Percentiles rank a stretch among this genome's conserved stretches.
Conservation (phyloP, 805 yeast species). For the Candida dendrica region DNA sequence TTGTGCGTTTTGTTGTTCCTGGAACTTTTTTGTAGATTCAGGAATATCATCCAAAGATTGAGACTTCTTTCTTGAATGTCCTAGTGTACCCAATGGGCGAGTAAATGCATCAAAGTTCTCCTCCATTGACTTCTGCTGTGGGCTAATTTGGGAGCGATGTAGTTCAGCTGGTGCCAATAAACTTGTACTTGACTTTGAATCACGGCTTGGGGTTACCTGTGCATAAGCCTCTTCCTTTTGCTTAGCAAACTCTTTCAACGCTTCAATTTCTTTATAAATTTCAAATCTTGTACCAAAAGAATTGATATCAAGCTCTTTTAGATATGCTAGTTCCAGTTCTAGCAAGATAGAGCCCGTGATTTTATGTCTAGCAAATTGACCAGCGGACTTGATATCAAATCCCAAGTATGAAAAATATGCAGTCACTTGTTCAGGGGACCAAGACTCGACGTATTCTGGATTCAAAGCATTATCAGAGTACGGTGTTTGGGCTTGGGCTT, state of each 20-base stretch:
- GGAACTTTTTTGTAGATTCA: slow-evolving; percentile 6
- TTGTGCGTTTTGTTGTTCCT: not conserved
- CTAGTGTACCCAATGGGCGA: slow-evolving; percentile 19
- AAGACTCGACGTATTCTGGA: slow-evolving; percentile 43
- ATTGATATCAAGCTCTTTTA: slow-evolving; percentile 86
- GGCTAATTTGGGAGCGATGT: not conserved
- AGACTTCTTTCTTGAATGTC: slow-evolving; percentile 41
- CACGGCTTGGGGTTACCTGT: slow-evolving; percentile 3
- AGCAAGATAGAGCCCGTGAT: slow-evolving; percentile 82
- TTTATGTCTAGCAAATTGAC: slow-evolving; percentile 78
- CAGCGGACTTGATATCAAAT: slow-evolving; percentile 67
- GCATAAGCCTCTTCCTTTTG: slow-evolving; percentile 1
- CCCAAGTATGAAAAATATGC: slow-evolving; percentile 67
- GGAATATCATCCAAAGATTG: slow-evolving; percentile 43
- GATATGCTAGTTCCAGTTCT: slow-evolving; percentile 75
- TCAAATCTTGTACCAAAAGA: slow-evolving; percentile 96
- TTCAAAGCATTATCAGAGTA: slow-evolving; percentile 25
- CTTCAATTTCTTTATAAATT: slow-evolving; percentile 81
- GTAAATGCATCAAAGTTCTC: slow-evolving; percentile 13
- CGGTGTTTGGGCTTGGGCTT: not conserved
- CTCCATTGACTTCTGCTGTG: slow-evolving; percentile 2
- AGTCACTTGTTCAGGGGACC: slow-evolving; percentile 87
- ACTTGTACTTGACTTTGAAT: not conserved
- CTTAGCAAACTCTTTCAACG: slow-evolving; percentile 29
- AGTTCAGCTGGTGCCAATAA: slow-evolving; percentile 8